Conservation (phyloP, 441 rosid genomes). For the Gossypium schwendimanii region DNA sequence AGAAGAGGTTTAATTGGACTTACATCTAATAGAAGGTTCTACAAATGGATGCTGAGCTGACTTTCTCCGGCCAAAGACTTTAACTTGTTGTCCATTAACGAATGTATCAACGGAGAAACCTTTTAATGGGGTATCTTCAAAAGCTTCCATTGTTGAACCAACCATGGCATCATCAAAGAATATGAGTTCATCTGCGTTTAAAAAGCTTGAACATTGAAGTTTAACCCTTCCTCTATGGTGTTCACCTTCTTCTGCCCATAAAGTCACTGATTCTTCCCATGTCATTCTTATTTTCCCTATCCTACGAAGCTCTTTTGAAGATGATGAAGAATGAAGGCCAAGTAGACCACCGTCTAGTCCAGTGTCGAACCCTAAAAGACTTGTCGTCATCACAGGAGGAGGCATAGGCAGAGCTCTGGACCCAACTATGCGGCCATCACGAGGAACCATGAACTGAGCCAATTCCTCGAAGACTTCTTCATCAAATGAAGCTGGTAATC, state of each 20-base stretch:
- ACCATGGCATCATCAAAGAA: constrained; percentile 80
- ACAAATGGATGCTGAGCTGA: constrained; percentile 43
- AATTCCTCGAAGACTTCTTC: constrained; percentile 91
- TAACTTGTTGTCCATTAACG: constrained; percentile 71
- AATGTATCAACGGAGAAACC: constrained; percentile 93
- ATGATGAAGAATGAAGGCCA: constrained; percentile 24
- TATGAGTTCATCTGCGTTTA: constrained; percentile 76
- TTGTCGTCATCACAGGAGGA: constrained; percentile 38
- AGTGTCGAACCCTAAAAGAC: constrained; percentile 49
- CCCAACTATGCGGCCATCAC: constrained; percentile 24
- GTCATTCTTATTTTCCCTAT: constrained; percentile 82
- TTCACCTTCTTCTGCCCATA: constrained; percentile 96
- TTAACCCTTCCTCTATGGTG: constrained; percentile 64
- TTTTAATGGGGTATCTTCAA: constrained; percentile 63
- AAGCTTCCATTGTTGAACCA: constrained; percentile 76
- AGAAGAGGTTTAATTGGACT: constrained; percentile 8
- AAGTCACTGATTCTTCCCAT: constrained; percentile 90
- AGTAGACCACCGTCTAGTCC: constrained; percentile 24
- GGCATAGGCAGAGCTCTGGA: constrained; percentile 49
- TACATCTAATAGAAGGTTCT: constrained; percentile 57
- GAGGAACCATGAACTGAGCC: constrained; percentile 81
- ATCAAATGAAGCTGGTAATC: constrained; percentile 90
- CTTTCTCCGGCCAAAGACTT: constrained; percentile 78
- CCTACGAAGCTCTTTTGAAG: constrained; percentile 59
- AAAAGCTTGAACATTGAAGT: constrained; percentile 69